These are phyloP conservation scores for Gentiana straminea DNA, from an alignment of 257 asterid species.

Conservation along the genomic window DNA sequence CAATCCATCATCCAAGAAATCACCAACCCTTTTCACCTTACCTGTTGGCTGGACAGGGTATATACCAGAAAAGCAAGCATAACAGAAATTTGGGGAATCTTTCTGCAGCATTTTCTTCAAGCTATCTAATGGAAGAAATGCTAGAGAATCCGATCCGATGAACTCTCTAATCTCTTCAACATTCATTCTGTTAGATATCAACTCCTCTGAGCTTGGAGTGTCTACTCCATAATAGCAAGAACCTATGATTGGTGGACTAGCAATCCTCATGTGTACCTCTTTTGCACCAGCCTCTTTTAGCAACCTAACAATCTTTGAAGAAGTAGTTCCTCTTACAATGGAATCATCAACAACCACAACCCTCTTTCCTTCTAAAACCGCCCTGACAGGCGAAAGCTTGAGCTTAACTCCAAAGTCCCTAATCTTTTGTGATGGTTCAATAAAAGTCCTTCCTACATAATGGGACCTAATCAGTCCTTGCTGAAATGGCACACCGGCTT, in stretches of 20 bases:
- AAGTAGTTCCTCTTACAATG: conserved; percentile 86
- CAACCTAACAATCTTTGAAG: conserved; percentile 80
- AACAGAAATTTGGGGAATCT: conserved; percentile 43
- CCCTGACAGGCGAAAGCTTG: conserved; percentile 71
- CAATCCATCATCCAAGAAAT: conserved; percentile 78
- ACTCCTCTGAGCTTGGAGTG: conserved; percentile 64
- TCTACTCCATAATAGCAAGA: conserved; percentile 90
- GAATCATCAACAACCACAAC: conserved; percentile 98
- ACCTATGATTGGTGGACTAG: conserved; percentile 79
- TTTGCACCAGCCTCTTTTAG: conserved; percentile 84
- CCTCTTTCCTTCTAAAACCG: conserved; percentile 90
- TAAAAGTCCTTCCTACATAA: conserved; percentile 84
- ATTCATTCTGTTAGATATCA: conserved; percentile 70
- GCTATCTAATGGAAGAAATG: conserved; percentile 52
- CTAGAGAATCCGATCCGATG: conserved; percentile 80
- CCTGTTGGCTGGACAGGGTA: conserved; percentile 75
- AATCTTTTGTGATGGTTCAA: conserved; percentile 91
- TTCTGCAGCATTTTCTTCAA: conserved; percentile 35
- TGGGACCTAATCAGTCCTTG: conserved; percentile 88
- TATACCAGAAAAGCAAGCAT: conserved; percentile 73
- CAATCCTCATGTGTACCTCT: conserved; percentile 93
- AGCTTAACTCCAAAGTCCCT: conserved; percentile 91
- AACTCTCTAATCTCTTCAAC: conserved; percentile 65
- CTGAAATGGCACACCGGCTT: conserved; percentile 83
- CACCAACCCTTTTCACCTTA: conserved; percentile 77